Percentiles rank a stretch among this genome's conserved stretches.
Conservation (phyloP, 2,329 filamentous ascomycete species). For the Fusarium phyllophilum region DNA sequence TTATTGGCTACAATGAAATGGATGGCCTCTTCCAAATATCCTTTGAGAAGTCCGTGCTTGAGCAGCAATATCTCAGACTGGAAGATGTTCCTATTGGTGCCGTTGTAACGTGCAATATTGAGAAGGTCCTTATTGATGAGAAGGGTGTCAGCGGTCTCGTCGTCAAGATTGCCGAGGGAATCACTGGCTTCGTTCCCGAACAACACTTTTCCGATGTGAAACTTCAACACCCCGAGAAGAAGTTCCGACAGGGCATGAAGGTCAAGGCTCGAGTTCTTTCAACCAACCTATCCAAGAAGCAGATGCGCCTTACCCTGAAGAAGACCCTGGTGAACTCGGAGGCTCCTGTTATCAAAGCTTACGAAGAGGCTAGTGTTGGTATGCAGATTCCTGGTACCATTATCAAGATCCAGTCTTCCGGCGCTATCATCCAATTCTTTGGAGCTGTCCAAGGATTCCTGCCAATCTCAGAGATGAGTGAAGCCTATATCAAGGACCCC, state of each 20-base stretch:
- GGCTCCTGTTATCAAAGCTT: constrained; percentile 79
- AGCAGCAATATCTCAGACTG: constrained; percentile 89
- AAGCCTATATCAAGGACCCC: constrained; percentile 91
- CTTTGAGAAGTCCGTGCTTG: constrained; percentile 81
- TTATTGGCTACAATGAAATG: constrained; percentile 86
- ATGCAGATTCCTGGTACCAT: constrained; percentile 88
- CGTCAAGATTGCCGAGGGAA: constrained; percentile 84
- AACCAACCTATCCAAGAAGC: constrained; percentile 77
- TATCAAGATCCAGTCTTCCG: constrained; percentile 79
- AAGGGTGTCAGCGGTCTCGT: constrained; percentile 84
- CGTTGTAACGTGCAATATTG: constrained; percentile 82
- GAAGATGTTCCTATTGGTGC: constrained; percentile 88
- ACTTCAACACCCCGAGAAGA: constrained; percentile 93
- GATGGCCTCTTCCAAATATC: constrained; percentile 90
- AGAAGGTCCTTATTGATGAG: constrained; percentile 82
- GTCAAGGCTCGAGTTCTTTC: constrained; percentile 90
- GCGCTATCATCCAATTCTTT: constrained; percentile 94
- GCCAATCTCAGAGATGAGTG: constrained; percentile 96
- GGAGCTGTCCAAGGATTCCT: constrained; percentile 85
- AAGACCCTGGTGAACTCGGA: constrained; percentile 95
- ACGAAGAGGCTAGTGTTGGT: constrained; percentile 77
- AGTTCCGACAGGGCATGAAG: constrained; percentile 86
- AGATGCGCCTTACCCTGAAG: constrained; percentile 89
- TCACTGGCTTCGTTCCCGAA: constrained; percentile 88
- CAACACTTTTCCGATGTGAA: constrained; percentile 89